A percentile compares a stretch with the other conserved stretches of the same genome.
Evolutionary conservation across 1,139 yeast species (phyloP).

Genomic region (Geotrichum reessii): DNA sequence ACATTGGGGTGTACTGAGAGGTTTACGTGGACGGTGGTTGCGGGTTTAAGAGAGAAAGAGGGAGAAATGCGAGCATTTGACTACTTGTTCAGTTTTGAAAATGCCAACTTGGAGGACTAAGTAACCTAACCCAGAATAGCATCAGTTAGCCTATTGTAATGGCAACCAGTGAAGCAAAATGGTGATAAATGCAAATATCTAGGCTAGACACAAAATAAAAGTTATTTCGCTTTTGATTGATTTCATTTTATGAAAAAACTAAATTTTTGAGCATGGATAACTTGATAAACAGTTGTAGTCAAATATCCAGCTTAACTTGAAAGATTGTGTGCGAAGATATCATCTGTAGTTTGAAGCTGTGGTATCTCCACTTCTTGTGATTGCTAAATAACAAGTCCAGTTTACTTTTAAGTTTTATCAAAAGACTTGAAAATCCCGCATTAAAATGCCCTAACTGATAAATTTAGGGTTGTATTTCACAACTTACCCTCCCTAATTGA

Average conservation of each 20-base stretch:
- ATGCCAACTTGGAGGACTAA: not conserved
- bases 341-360: not conserved
- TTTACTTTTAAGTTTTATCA: not conserved
- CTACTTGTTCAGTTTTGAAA: not conserved
- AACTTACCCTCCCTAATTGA: not conserved
- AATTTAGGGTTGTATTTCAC: not conserved
- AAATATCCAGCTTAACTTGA: not conserved
- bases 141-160: not conserved
- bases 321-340: not conserved
- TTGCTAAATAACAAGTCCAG: not conserved
- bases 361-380: not conserved
- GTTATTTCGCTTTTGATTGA: not conserved
- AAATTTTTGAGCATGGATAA: too few species aligned
- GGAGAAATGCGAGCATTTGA: not conserved
- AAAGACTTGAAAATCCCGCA: not conserved
- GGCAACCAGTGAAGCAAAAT: not conserved
- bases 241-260: not conserved
- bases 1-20: constrained; percentile 28
- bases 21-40: not conserved
- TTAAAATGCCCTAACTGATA: not conserved
- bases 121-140: not conserved
- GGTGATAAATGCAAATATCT: not conserved
- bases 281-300: not conserved
- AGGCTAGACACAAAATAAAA: not conserved
- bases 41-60: not conserved